These are phyloP conservation scores for Fusarium brevicatenulatum DNA, from an alignment of 2,329 filamentous ascomycete species.

Conservation along the genomic window DNA sequence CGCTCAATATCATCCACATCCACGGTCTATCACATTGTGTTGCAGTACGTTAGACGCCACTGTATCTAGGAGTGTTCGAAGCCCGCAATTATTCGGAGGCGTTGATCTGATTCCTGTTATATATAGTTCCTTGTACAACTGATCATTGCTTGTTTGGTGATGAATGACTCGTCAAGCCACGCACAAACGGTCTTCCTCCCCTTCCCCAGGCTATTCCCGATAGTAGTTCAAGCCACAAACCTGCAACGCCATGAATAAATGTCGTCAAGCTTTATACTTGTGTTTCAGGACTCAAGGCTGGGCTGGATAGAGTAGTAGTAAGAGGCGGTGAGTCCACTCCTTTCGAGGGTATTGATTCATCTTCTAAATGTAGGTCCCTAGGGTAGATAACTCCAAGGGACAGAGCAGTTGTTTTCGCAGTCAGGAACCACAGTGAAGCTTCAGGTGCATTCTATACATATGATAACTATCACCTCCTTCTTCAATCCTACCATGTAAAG, in stretches of 20 bases:
- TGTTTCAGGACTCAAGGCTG: conserved; percentile 15
- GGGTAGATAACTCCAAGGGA: conserved; percentile 5
- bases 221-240: background rate
- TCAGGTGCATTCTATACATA: background rate
- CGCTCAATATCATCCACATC: background rate
- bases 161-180: conserved; percentile 32
- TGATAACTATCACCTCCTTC: background rate
- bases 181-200: background rate
- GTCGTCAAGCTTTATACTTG: conserved; percentile 14
- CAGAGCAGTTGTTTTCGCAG: background rate
- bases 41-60: background rate
- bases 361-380: background rate
- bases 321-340: conserved; percentile 22
- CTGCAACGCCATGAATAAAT: background rate
- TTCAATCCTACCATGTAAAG: background rate
- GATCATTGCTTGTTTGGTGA: background rate
- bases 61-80: background rate
- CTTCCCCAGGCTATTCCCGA: background rate
- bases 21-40: background rate
- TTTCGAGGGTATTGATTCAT: too few relatives aligned
- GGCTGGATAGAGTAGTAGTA: background rate
- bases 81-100: background rate
- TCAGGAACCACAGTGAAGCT: background rate
- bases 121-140: background rate
- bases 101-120: background rate